These are phyloP conservation scores for Picochlorum sp. DNA, from an alignment of 139 green algal genomes.

Conservation along the genomic window DNA sequence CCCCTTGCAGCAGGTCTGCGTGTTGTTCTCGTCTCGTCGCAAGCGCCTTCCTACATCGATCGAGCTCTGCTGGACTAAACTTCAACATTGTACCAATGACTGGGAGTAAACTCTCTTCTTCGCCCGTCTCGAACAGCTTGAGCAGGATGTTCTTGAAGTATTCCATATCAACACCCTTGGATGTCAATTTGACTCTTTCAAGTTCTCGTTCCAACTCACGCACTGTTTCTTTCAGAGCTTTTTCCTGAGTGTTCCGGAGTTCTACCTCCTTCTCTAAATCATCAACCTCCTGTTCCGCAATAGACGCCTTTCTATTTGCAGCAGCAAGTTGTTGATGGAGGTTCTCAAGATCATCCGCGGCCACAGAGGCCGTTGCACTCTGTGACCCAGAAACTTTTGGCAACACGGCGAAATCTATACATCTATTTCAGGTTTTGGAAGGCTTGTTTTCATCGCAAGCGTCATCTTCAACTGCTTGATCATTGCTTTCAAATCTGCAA, in stretches of 20 bases:
- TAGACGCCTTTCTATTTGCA: constrained; percentile 1
- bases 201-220: constrained; percentile 36
- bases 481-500: neutral
- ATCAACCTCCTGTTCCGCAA: constrained; percentile 30
- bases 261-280: constrained; percentile 39
- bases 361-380: neutral
- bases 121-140: constrained; percentile 48
- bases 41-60: constrained; percentile 30
- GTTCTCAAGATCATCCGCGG: constrained; percentile 22
- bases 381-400: neutral
- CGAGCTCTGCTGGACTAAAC: constrained; percentile 39
- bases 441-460: neutral
- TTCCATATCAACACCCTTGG: constrained; percentile 38
- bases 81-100: constrained; percentile 42
- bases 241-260: constrained; percentile 37
- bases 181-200: constrained; percentile 25
- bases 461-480: neutral
- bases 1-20: neutral
- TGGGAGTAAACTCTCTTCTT: constrained; percentile 36
- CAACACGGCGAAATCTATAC: neutral
- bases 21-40: neutral
- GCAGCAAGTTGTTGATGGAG: constrained; percentile 23
- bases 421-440: neutral
- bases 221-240: constrained; percentile 44
- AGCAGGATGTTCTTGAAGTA: constrained; percentile 55